Base-by-base conservation (phyloP, 139 green algal genomes). In the Haematococcus sp. region DNA sequence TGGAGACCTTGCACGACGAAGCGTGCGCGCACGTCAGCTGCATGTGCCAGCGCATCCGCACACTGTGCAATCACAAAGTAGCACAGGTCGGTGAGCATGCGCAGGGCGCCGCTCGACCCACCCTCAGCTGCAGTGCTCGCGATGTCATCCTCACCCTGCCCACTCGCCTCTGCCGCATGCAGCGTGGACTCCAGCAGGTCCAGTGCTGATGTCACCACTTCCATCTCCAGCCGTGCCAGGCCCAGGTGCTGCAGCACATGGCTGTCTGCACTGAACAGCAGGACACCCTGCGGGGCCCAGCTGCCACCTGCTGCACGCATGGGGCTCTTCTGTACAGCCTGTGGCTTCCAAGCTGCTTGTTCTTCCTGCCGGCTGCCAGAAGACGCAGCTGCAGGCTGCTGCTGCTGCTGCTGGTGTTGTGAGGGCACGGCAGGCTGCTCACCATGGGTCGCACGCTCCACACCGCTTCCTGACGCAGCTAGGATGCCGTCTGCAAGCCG, bases 171-270 rank as follows among this genome's bases (percentile, higher is more conserved):
- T 33, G 63, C 19, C 33, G 22, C 13, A 59, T 35, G 3, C 35
- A 70, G 19, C n/a, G 40, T 49, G 40, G 40, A 3, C 40, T 70
- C 35, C 35, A 58, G 7, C 19, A 23, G 32, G 28, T 70, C 63
- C 20, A 70, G 11, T 1, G 31, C 35, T 32, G 19, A 52, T 9
- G 7, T 16, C 2, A 35, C 46, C 4, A 44, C 46, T 17, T 72
- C 66, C 40, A 58, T 44, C 27, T 72, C 66, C 25, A 72, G 66
- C 66, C 66, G 66, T 16, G 35, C 28, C 44, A 61, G 44, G 5
- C 66, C 34, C 66, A 72, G 4, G 44, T 46, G 40, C 66, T 44
- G 32, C 35, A 30, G 61, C 7, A 25, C 25, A 25, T 66, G 58
- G 25, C 27, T 66, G 25, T 66, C 19, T 16, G 58, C 13, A 22